phyloP scores from a whole-genome alignment of 2,329 filamentous ascomycete species.

The Xylariaceae sp. region DNA sequence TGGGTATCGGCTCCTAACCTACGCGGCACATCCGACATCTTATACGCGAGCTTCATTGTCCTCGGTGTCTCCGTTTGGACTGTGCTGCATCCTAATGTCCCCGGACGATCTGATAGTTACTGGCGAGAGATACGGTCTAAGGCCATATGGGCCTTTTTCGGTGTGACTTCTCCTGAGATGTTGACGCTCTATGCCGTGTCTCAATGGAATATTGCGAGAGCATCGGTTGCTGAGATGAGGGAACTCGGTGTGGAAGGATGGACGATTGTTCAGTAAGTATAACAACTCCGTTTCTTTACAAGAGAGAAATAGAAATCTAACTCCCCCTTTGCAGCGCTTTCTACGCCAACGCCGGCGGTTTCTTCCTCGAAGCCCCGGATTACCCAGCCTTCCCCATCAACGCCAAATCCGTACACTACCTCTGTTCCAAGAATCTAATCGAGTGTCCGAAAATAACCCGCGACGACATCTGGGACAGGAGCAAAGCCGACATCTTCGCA shows the following conservation, averaged over 20 bases:
- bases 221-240: background rate
- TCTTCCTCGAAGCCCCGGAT: background rate
- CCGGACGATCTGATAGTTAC: background rate
- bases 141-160: background rate
- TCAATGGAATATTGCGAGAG: background rate
- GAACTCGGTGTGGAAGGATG: background rate
- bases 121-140: background rate
- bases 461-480: background rate
- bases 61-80: background rate
- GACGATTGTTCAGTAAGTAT: background rate
- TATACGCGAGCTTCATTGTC: background rate
- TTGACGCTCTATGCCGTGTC: background rate
- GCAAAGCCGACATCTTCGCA: background rate
- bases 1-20: background rate
- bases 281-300: background rate
- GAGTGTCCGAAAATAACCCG: background rate
- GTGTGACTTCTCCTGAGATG: background rate
- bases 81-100: background rate
- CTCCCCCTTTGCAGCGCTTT: background rate
- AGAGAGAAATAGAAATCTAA: background rate
- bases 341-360: background rate
- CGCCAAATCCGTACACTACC: background rate
- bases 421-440: background rate
- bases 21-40: background rate
- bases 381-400: background rate